These are phyloP conservation scores for Leccinum rimulosum DNA, from an alignment of 768 basidiomycete species.

Conservation along the genomic window DNA sequence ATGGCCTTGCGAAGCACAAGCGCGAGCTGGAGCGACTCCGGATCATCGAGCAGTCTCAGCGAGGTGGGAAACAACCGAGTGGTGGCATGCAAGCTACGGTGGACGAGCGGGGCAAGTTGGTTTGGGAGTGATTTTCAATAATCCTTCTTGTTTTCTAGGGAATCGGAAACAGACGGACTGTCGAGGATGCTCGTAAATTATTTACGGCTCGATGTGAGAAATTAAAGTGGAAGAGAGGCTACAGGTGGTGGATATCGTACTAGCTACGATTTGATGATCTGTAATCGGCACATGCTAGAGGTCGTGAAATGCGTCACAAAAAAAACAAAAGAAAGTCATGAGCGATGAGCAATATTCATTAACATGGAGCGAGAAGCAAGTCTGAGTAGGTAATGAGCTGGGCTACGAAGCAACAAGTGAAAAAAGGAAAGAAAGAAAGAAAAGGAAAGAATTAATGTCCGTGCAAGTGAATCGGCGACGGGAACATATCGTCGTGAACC, in stretches of 20 bases:
- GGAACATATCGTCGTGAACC: neutral
- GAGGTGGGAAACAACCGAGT: slow-evolving; percentile 31
- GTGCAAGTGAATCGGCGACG: slow-evolving; percentile 11
- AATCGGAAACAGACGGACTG: neutral
- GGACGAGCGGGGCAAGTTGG: slow-evolving; percentile 53
- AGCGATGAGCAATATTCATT: slow-evolving; percentile 3
- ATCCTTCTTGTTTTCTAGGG: neutral
- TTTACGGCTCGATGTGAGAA: slow-evolving; percentile 15
- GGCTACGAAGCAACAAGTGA: neutral
- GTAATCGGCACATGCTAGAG: slow-evolving; percentile 18
- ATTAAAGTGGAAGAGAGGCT: neutral
- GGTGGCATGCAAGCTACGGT: slow-evolving; percentile 66
- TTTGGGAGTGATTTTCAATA: slow-evolving; percentile 44
- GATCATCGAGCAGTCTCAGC: slow-evolving; percentile 44
- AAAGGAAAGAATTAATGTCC: slow-evolving; percentile 22
- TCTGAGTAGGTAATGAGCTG: slow-evolving; percentile 6
- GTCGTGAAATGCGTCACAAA: slow-evolving; percentile 22
- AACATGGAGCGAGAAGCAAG: slow-evolving; percentile 6
- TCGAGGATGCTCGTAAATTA: slow-evolving; percentile 18
- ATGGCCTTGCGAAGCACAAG: slow-evolving; percentile 55
- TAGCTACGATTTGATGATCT: slow-evolving; percentile 8
- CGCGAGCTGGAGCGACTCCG: slow-evolving; percentile 54
- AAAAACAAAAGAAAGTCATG: neutral
- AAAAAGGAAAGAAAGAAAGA: neutral
- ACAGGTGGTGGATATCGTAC: slow-evolving; percentile 13